A percentile compares a stretch with the other conserved stretches of the same genome.
Conservation (phyloP, 208 protist genomes). For the Porcisia hertigi region DNA sequence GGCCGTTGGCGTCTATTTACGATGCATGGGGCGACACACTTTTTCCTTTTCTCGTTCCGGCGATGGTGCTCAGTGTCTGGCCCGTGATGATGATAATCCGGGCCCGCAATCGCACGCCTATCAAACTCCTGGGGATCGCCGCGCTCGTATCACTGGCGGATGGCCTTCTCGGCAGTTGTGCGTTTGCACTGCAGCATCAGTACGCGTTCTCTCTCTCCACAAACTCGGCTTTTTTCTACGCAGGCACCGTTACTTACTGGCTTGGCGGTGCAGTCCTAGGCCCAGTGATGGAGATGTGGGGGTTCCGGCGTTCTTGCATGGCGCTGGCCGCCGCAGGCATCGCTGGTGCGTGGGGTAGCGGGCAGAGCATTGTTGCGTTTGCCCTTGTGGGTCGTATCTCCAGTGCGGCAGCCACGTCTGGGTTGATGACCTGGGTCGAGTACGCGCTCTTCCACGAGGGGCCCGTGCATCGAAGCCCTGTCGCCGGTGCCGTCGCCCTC, state of each 20-base stretch:
- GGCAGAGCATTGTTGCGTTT: constrained; percentile 3
- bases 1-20: constrained; percentile 8
- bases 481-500: neutral
- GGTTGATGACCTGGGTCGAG: constrained; percentile 12
- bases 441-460: constrained; percentile 19
- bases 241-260: constrained; percentile 15
- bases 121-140: constrained; percentile 17
- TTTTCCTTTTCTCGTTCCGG: constrained; percentile 15
- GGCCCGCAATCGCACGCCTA: constrained; percentile 1
- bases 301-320: constrained; percentile 2
- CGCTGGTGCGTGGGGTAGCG: constrained; percentile 6
- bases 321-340: constrained; percentile 7
- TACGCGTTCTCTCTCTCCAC: constrained; percentile 17
- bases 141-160: constrained; percentile 17
- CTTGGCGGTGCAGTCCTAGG: constrained; percentile 10
- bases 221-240: constrained; percentile 21
- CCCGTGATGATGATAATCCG: constrained; percentile 13
- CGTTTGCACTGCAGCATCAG: constrained; percentile 21
- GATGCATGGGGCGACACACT: constrained; percentile 16
- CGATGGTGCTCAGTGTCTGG: constrained; percentile 16
- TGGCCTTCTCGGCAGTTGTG: constrained; percentile 22
- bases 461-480: neutral
- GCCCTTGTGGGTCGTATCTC: constrained; percentile 1
- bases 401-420: constrained; percentile 15
- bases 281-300: constrained; percentile 16